Evolutionary conservation across 2,329 filamentous ascomycete species (phyloP).

Genomic region (Metarhizium humberi): DNA sequence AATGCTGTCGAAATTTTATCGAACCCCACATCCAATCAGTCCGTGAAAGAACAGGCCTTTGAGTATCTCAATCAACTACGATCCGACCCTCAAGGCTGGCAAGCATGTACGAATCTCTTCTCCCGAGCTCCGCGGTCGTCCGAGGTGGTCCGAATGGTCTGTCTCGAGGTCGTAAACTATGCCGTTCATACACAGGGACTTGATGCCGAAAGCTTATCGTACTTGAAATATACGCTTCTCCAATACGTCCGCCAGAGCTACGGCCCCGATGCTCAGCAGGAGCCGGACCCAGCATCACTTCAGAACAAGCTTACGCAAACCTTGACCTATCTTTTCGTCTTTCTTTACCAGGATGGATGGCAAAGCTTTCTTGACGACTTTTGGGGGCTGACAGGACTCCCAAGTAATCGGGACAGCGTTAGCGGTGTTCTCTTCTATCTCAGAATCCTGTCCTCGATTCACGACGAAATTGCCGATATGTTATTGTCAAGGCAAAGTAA

Average conservation of each 20-base stretch:
- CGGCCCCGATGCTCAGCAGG: slow-evolving; percentile 45
- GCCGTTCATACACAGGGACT: slow-evolving; percentile 74
- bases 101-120: slow-evolving; percentile 80
- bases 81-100: slow-evolving; percentile 77
- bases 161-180: slow-evolving; percentile 88
- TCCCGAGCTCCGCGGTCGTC: slow-evolving; percentile 64
- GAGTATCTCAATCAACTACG: slow-evolving; percentile 73
- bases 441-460: slow-evolving; percentile 77
- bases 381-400: slow-evolving; percentile 59
- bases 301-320: slow-evolving; percentile 98
- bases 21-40: slow-evolving; percentile 66
- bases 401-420: slow-evolving; percentile 59
- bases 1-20: slow-evolving; percentile 93
- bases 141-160: slow-evolving; percentile 81
- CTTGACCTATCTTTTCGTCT: slow-evolving; percentile 84
- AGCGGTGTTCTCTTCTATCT: slow-evolving; percentile 78
- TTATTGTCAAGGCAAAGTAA: slow-evolving; percentile 68
- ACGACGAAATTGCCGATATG: slow-evolving; percentile 95
- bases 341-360: slow-evolving; percentile 81
- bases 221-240: slow-evolving; percentile 74
- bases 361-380: slow-evolving; percentile 87
- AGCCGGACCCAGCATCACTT: slow-evolving; percentile 63
- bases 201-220: slow-evolving; percentile 60
- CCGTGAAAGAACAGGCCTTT: slow-evolving; percentile 73
- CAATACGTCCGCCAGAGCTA: slow-evolving; percentile 74